Percentiles rank a stretch among this genome's conserved stretches.
These are phyloP conservation scores for Marasmius tenuissimus DNA, from an alignment of 1,284 basidiomycete species.

Conservation along the genomic window DNA sequence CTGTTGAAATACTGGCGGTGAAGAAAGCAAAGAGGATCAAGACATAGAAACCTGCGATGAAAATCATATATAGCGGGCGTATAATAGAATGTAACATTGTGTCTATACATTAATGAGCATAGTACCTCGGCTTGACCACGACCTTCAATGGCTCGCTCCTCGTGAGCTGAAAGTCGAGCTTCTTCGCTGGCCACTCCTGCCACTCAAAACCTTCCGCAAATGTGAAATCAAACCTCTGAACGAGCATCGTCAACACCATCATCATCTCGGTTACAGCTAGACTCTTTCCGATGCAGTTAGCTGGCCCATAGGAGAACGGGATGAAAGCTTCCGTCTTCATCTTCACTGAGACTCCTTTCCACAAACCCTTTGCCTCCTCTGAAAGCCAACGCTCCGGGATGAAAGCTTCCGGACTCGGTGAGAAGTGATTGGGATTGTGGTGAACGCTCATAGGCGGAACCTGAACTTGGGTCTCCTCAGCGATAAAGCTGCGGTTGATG, in stretches of 20 bases:
- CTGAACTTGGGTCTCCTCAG: neutral
- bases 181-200: constrained; percentile 10
- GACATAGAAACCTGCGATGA: too few species aligned
- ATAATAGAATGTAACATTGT: too few species aligned
- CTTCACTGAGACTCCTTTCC: neutral
- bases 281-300: constrained; percentile 28
- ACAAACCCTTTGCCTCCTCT: neutral
- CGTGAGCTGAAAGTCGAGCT: neutral
- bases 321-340: constrained; percentile 22
- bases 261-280: constrained; percentile 28
- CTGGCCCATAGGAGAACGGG: constrained; percentile 30
- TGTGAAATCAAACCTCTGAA: constrained; percentile 22
- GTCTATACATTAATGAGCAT: too few species aligned
- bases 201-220: constrained; percentile 19
- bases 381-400: neutral
- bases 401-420: neutral
- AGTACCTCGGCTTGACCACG: neutral
- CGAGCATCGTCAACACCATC: constrained; percentile 20
- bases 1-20: too few species aligned
- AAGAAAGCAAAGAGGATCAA: too few species aligned
- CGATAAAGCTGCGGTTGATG: neutral
- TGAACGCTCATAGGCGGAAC: neutral
- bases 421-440: neutral
- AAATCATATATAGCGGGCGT: too few species aligned
- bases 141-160: neutral